These are phyloP conservation scores for Rhinocladiella similis DNA, from an alignment of 2,329 filamentous ascomycete genomes.

Conservation along the genomic window DNA sequence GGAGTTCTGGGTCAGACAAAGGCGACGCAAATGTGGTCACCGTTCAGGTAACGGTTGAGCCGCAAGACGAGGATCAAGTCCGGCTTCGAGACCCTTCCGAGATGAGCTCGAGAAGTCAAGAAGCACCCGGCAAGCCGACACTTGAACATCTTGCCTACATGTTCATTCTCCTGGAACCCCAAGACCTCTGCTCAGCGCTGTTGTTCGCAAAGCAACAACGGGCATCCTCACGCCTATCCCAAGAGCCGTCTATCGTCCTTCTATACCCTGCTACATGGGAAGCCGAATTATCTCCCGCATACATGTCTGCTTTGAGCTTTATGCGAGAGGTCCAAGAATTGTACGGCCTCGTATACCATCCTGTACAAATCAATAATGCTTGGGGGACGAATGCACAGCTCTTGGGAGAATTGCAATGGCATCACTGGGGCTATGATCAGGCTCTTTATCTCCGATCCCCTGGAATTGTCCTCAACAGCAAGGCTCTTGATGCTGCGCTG, in stretches of 20 bases:
- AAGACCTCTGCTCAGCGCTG: slow-evolving; percentile 47
- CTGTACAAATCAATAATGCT: slow-evolving; percentile 20
- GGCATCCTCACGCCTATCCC: slow-evolving; percentile 31
- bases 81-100: not conserved
- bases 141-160: slow-evolving; percentile 35
- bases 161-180: slow-evolving; percentile 44
- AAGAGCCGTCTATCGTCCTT: slow-evolving; percentile 44
- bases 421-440: slow-evolving; percentile 39
- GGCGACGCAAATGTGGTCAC: not conserved
- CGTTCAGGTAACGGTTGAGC: slow-evolving; percentile 7
- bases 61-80: not conserved
- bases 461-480: slow-evolving; percentile 40
- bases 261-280: slow-evolving; percentile 51
- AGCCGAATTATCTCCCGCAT: slow-evolving; percentile 3
- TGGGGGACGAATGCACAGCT: slow-evolving; percentile 24
- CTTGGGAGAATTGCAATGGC: slow-evolving; percentile 27
- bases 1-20: not conserved
- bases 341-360: slow-evolving; percentile 38
- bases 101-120: not conserved
- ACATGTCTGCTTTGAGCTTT: slow-evolving; percentile 37
- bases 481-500: slow-evolving; percentile 41
- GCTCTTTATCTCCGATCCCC: slow-evolving; percentile 45
- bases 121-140: not conserved
- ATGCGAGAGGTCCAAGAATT: slow-evolving; percentile 41
- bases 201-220: slow-evolving; percentile 42